Base-by-base conservation (phyloP, 2,329 filamentous ascomycete species). In the Alternaria sp. region DNA sequence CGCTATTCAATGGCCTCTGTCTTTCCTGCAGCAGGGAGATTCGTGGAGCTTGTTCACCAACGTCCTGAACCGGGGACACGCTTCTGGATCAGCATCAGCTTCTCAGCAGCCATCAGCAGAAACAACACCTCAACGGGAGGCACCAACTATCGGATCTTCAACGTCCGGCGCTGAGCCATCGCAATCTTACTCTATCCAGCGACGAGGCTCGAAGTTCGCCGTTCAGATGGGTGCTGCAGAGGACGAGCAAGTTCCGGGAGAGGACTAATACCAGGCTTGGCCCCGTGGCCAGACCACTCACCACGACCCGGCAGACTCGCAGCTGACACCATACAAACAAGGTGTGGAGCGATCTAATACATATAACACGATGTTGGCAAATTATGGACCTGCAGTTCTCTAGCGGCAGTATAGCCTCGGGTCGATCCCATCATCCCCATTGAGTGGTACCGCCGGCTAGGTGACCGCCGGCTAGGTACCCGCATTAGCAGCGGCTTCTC, bases 1-100 rank as follows among this genome's bases (percentile, higher is more conserved):
- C 4, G 65, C 62, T 5, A 56, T 76, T 23, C 66, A 72, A 45
- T 79, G 76, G 77, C 74, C 73, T 11, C 19, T 69, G 8, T 67
- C 72, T 0, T 73, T 74, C 25, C 28, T 73, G 26, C 49, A 63
- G 3, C 61, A 61, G 10, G 46, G 28, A 10, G 28, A 59, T n/a
- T 61, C 65, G 7, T 69, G 59, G 25, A 52, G 47, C 26, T 19
- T 67, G 4, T 59, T 66, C n/a, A 25, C 54, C 8, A 55, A 59
- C 17, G 30, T 57, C 8, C 43, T 30, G 21, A 57, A n/a, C 26
- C 45, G n/a, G 6, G 43, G 45, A 46, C 26, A 62, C 12, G 47
- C 13, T 50, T 8, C 50, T 51, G 26, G 23, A 11, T 15, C 26
- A 11, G 12, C 28, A 13, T 45, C 58, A 21, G 66, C 62, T 49